Evolutionary conservation across 2,329 filamentous ascomycete genomes (phyloP).

Genomic region (Curvularia hawaiiensis): DNA sequence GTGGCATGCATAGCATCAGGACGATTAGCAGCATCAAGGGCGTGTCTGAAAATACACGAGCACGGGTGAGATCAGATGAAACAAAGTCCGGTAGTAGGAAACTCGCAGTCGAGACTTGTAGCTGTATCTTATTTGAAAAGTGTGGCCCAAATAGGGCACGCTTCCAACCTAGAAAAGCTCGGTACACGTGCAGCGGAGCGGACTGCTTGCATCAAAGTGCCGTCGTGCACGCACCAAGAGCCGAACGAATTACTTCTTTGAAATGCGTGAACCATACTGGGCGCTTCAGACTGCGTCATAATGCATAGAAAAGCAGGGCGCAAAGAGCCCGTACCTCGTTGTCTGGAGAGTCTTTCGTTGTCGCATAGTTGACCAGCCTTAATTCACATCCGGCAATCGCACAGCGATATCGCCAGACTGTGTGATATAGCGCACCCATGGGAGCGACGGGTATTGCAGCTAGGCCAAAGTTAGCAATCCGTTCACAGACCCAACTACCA

Average conservation of each 20-base stretch:
- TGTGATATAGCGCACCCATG: constrained; percentile 98
- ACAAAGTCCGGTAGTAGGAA: background rate
- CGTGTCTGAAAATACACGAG: background rate
- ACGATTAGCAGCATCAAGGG: background rate
- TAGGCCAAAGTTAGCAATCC: constrained; percentile 47
- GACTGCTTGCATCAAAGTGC: background rate
- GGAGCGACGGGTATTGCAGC: constrained; percentile 97
- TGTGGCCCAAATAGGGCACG: background rate
- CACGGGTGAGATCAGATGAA: background rate
- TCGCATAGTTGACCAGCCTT: constrained; percentile 19
- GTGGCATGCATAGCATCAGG: background rate
- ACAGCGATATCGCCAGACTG: constrained; percentile 97
- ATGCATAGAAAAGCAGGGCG: background rate
- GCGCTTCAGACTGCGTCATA: background rate
- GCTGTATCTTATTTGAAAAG: background rate
- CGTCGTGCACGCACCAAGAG: background rate
- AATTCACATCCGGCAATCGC: constrained; percentile 87
- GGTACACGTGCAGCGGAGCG: background rate
- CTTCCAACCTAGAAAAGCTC: background rate
- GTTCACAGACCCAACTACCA: background rate
- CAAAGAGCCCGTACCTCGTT: background rate
- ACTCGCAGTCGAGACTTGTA: background rate
- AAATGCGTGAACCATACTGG: background rate
- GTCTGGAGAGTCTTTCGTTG: constrained; percentile 6
- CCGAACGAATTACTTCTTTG: constrained; percentile 4